phyloP scores from a whole-genome alignment of 495 filamentous ascomycete species.

The Penicillium malachiteum region DNA sequence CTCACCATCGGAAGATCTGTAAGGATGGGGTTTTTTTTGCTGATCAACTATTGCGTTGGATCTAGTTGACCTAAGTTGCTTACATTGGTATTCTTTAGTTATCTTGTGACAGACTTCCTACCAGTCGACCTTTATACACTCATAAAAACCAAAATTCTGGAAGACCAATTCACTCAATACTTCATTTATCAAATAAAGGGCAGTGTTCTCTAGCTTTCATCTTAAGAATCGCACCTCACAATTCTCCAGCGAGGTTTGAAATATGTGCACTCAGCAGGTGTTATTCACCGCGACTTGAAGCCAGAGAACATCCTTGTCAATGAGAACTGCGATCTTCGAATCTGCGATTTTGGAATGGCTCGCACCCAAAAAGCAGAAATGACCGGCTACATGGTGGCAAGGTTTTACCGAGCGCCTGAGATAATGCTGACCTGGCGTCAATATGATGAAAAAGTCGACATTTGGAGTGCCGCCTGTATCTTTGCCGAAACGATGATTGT shows the following conservation, averaged over 20 bases:
- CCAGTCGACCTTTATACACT: slow-evolving; percentile 86
- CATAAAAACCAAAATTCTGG: slow-evolving; percentile 78
- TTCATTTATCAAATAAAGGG: slow-evolving; percentile 94
- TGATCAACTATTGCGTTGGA: too few relatives aligned
- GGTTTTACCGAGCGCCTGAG: slow-evolving; percentile 77
- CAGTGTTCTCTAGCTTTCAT: slow-evolving; percentile 4
- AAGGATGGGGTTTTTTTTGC: slow-evolving; percentile 24
- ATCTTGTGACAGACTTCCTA: slow-evolving; percentile 89
- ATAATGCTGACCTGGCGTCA: slow-evolving; percentile 52
- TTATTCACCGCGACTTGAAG: slow-evolving; percentile 88
- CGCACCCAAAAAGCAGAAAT: slow-evolving; percentile 92
- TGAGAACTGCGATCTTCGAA: slow-evolving; percentile 94
- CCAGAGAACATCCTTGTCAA: slow-evolving; percentile 92
- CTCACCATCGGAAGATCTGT: slow-evolving; percentile 92
- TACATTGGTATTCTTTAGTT: slow-evolving; percentile 52
- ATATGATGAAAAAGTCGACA: slow-evolving; percentile 92
- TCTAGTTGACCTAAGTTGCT: too few relatives aligned
- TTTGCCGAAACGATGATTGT: slow-evolving; percentile 95
- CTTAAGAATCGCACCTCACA: slow-evolving; percentile 18
- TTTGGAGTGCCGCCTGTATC: slow-evolving; percentile 93
- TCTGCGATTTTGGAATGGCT: slow-evolving; percentile 90
- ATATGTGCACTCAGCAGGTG: slow-evolving; percentile 91
- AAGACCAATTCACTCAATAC: slow-evolving; percentile 94
- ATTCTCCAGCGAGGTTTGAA: slow-evolving; percentile 75
- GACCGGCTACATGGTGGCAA: slow-evolving; percentile 91